phyloP scores from a whole-genome alignment of 495 filamentous ascomycete genomes.

The Rhypophila decipiens region DNA sequence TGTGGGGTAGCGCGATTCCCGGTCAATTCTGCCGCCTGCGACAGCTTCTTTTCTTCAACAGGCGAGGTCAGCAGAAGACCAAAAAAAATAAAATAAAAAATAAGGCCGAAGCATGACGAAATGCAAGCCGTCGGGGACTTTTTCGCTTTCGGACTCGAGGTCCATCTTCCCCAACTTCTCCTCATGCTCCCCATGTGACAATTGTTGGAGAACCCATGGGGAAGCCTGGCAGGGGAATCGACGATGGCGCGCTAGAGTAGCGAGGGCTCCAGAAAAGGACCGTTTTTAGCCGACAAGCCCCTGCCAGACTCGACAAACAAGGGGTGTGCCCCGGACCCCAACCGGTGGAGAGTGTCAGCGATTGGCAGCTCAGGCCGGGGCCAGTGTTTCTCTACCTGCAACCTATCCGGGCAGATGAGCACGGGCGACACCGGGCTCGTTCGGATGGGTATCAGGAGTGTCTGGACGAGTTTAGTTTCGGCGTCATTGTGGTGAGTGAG shows the following conservation, averaged over 20 bases:
- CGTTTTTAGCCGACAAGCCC: conserved; percentile 21
- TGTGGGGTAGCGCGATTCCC: too few species aligned
- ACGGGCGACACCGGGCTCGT: too few species aligned
- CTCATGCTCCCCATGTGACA: not conserved
- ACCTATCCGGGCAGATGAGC: too few species aligned
- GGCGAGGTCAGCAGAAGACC: too few species aligned
- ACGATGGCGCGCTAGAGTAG: not conserved
- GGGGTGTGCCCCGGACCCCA: not conserved
- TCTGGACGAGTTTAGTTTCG: too few species aligned
- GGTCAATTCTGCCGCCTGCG: too few species aligned
- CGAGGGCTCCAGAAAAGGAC: conserved; percentile 21
- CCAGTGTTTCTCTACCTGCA: too few species aligned
- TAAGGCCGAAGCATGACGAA: not conserved
- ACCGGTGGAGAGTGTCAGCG: not conserved
- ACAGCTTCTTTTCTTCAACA: too few species aligned
- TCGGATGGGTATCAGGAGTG: too few species aligned
- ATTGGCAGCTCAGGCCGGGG: too few species aligned
- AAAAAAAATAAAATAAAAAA: not conserved
- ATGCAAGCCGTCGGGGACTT: not conserved
- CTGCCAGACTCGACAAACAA: not conserved
- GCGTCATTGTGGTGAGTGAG: too few species aligned
- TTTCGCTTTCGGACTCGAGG: not conserved
- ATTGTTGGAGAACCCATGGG: not conserved
- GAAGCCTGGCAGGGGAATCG: not conserved
- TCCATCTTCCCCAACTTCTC: not conserved